Base-by-base conservation (phyloP, 768 basidiomycete species). In the Tubosaeta brunneosetosa region DNA sequence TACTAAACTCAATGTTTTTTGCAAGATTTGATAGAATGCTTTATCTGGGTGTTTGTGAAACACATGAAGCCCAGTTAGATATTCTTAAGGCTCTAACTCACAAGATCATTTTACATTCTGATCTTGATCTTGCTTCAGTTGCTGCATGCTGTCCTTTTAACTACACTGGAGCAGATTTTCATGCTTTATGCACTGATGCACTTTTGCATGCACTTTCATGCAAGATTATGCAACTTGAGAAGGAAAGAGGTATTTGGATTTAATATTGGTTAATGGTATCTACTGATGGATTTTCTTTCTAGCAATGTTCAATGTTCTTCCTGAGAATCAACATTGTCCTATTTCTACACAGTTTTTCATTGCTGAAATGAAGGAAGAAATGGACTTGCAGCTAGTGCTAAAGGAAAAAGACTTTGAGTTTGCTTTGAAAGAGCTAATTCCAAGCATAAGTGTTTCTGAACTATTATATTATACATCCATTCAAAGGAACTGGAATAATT, bases 81-180 rank as follows among this genome's bases (percentile, higher is more conserved):
- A 94, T 99, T 66, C 71, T 98, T 3, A 79, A 86, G 61, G 97
- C 97, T 2, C 71, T 98, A 54, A 98, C 97, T 3, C 74, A 94
- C 52, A 97, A 94, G 67, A 98, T 99, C 76, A 82, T 80, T 33
- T 78, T 97, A 25, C 80, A 89, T 59, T 77, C 86, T 0, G 73
- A 70, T 45, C 74, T 94, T 8, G 73, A 85, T 59, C 79, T 98
- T 7, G 66, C 68, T 17, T 55, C 61, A 8, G 69, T 99, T 41
- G 90, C 88, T 19, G 75, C 83, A 26, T 71, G 73, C 32, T 98
- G 94, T 55, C 86, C 92, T 0, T 91, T 94, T 75, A 92, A 94
- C 65, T 94, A 87, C 65, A 98, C 97, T 3, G 97, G 97, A 41
- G 97, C 97, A 38, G 97, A 99, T 67, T 94, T 98, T 57, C 98